A percentile compares a stretch with the other conserved stretches of the same genome.
phyloP scores from a whole-genome alignment of 768 basidiomycete species.

The Xerocomellus chrysenteron region DNA sequence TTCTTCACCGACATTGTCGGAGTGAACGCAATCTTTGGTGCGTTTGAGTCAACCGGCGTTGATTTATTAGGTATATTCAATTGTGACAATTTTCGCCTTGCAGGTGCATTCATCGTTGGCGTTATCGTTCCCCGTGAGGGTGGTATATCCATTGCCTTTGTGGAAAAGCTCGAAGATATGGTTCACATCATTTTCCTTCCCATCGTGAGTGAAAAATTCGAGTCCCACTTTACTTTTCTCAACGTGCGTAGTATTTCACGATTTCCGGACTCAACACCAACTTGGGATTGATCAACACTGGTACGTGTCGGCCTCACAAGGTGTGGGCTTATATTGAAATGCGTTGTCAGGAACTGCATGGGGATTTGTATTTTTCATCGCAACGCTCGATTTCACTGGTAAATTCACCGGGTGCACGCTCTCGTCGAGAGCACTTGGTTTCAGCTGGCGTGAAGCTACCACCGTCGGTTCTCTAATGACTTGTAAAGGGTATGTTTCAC shows the following conservation, averaged over 20 bases:
- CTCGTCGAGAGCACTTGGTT: constrained; percentile 67
- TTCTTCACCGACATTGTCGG: constrained; percentile 96
- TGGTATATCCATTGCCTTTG: constrained; percentile 78
- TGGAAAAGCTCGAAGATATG: constrained; percentile 95
- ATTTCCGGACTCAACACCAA: constrained; percentile 92
- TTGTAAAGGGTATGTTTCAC: constrained; percentile 78
- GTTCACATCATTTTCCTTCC: constrained; percentile 88
- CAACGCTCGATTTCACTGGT: constrained; percentile 73
- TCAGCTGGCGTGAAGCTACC: constrained; percentile 76
- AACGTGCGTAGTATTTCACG: constrained; percentile 76
- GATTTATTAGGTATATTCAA: not conserved
- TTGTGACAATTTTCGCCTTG: not conserved
- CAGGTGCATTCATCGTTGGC: constrained; percentile 81
- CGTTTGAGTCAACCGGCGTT: constrained; percentile 2
- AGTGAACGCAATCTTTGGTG: constrained; percentile 91
- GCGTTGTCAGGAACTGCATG: constrained; percentile 63
- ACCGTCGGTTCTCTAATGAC: constrained; percentile 93
- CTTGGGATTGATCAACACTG: constrained; percentile 78
- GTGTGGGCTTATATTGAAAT: not conserved
- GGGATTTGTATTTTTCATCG: constrained; percentile 84
- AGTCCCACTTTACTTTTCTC: not conserved
- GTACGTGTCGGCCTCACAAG: constrained; percentile 31
- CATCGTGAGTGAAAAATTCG: constrained; percentile 49
- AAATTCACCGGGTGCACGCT: constrained; percentile 85
- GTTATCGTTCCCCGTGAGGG: constrained; percentile 85